Base-by-base conservation (phyloP, 129 eudicot genomes). In the Scalesia atractyloides region DNA sequence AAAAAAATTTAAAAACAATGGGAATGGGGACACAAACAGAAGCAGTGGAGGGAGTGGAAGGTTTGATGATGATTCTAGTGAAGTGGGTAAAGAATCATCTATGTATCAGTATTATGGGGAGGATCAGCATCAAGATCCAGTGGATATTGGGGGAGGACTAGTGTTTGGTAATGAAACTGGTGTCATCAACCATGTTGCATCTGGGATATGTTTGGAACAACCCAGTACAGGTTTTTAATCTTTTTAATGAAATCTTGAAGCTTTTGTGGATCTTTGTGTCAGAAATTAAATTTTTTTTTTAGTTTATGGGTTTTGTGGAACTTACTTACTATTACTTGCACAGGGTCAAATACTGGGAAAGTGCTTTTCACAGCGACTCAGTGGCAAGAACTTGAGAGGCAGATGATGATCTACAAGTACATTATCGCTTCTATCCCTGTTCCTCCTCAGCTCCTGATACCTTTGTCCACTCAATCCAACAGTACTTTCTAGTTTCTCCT, bases 351-450 rank as follows among this genome's bases (percentile, higher is more conserved):
- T 48, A 70, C 74, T 65, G 83, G 84, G 26, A 83, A 68, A 74
- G 80, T 67, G 49, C 64, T 82, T 65, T 90, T 87, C 66, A 86
- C 93, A 74, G 85, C 86, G 30, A 73, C 80, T 60, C 96, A 90
- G 81, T 71, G 93, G 90, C 79, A 81, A 73, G 96, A 90, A 52
- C 86, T 90, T 63, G 88, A 90, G 57, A 82, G 87, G 68, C 96
- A 90, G 84, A 84, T 80, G 44, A 78, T 70, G 68, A 86, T 90
- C 44, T 88, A 73, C 86, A 84, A 87, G 82, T 87, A 87, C 88
- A 82, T 90, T 58, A 71, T 81, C 85, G 84, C 93, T 46, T 84
- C 86, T 36, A 66, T 69, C 64, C 88, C 90, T 73, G 84, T 84
- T 76, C 96, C 96, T 61, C 82, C 83, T 69, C 66, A 90, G 4